Evolutionary conservation across 441 rosid genomes (phyloP), one percentile per base, ranked within the genome.

Genomic region (Omphalea diandra): DNA sequence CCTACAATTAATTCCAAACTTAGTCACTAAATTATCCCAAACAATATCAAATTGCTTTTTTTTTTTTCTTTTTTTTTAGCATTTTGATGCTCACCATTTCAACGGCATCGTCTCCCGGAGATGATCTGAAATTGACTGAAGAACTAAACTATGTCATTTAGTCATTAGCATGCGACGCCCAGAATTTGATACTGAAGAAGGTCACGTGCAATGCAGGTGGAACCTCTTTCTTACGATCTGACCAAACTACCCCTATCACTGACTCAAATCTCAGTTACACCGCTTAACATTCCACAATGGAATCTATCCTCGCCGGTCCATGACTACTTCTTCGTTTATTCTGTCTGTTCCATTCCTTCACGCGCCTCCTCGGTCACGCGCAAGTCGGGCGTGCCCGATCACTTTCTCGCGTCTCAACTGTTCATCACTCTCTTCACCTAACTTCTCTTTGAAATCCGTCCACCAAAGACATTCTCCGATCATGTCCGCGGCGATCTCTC

Each of bases 61-160:
- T 6, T 41, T 40, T 41, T 35, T 14, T 32, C 11, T 27, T 24
- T 24, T 6, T 41, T 40, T 41, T 35, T 14, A 60, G 60, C 53
- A 10, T 56, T 40, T 44, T 43, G 43, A 43, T 31, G 29, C 50
- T 64, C 63, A 86, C 90, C 90, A 80, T 78, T 86, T 86, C 62
- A 86, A 63, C 20, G 89, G 85, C 89, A 81, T 81, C 62, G 70
- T 57, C 36, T 43, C 52, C 15, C 36, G 24, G 12, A 33, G n/a
- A 3, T 5, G 8, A 0, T 7, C 14, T 33, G n/a, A 8, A 36
- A 2, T 3, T 2, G 4, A 11, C 35, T 0, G 1, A 24, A n/a
- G 33, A n/a, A n/a, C n/a, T n/a, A n/a, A n/a, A n/a, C n/a, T n/a
- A n/a, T n/a, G n/a, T n/a, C n/a, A n/a, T n/a, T n/a, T n/a, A n/a